Evolutionary conservation across 2,329 filamentous ascomycete species (phyloP).

Genomic region (Seiridium cupressi): DNA sequence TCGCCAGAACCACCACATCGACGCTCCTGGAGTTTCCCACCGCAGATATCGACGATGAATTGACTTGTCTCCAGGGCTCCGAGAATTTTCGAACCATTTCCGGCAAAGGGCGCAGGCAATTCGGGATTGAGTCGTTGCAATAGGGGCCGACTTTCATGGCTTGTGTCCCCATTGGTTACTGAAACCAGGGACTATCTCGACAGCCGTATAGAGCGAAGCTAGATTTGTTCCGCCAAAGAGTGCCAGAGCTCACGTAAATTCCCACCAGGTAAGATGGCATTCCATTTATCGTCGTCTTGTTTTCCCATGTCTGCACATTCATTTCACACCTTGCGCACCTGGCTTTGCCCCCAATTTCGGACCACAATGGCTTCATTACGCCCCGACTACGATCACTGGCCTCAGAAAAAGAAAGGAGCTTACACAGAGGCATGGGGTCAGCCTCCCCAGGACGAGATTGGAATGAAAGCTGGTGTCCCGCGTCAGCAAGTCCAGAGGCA

Average conservation of each 20-base stretch:
- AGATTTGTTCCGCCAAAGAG: too few species aligned
- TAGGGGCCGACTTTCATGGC: neutral
- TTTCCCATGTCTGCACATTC: neutral
- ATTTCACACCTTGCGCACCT: too few species aligned
- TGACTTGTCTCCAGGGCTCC: neutral
- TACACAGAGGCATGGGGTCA: too few species aligned
- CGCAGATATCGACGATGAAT: neutral
- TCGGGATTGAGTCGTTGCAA: neutral
- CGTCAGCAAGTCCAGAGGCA: too few species aligned
- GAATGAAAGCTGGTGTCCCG: too few species aligned
- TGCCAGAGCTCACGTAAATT: too few species aligned
- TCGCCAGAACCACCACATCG: neutral
- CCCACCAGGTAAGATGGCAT: neutral
- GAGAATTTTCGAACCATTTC: neutral
- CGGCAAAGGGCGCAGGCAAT: neutral
- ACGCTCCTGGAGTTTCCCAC: too few species aligned
- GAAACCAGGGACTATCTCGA: neutral
- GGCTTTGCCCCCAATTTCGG: too few species aligned
- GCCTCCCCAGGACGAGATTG: too few species aligned
- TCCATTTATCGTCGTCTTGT: neutral
- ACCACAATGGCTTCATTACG: too few species aligned
- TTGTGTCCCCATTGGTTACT: neutral
- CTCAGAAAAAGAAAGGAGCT: too few species aligned
- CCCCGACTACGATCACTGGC: too few species aligned
- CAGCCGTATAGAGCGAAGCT: neutral